Evolutionary conservation across 2,329 filamentous ascomycete species (phyloP).

Genomic region (Polytolypa hystricis): DNA sequence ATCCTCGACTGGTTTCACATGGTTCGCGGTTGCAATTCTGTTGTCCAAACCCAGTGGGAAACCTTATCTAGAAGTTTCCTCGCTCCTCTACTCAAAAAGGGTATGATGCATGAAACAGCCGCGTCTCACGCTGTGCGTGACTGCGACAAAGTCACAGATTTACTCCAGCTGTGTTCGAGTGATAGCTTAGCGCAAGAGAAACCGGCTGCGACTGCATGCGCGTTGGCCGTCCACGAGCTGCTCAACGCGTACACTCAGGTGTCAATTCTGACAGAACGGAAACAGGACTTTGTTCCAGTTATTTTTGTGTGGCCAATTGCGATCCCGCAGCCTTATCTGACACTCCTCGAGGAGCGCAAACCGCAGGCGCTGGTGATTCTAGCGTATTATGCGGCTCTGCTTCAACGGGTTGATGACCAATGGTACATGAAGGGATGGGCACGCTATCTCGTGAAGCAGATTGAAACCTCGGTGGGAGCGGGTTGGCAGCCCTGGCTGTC

Average conservation of each 20-base stretch:
- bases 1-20: constrained; percentile 22
- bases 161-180: constrained; percentile 16
- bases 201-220: constrained; percentile 17
- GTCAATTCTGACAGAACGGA: constrained; percentile 15
- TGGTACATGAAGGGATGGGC: constrained; percentile 12
- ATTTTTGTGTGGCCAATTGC: constrained; percentile 22
- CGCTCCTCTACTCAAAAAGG: constrained; percentile 19
- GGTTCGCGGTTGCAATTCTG: constrained; percentile 20
- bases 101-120: constrained; percentile 18
- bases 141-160: constrained; percentile 17
- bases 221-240: constrained; percentile 20
- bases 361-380: constrained; percentile 22
- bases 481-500: constrained; percentile 18
- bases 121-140: constrained; percentile 17
- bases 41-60: constrained; percentile 19
- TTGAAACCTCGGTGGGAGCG: constrained; percentile 17
- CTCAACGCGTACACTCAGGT: constrained; percentile 21
- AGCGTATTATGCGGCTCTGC: constrained; percentile 20
- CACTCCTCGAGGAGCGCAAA: constrained; percentile 18
- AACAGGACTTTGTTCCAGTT: constrained; percentile 18
- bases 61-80: constrained; percentile 18
- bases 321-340: constrained; percentile 18
- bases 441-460: constrained; percentile 18
- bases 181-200: constrained; percentile 12
- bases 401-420: constrained; percentile 17